These are phyloP conservation scores for Hymenoscyphus infarciens DNA, from an alignment of 2,329 filamentous ascomycete species.

Conservation along the genomic window DNA sequence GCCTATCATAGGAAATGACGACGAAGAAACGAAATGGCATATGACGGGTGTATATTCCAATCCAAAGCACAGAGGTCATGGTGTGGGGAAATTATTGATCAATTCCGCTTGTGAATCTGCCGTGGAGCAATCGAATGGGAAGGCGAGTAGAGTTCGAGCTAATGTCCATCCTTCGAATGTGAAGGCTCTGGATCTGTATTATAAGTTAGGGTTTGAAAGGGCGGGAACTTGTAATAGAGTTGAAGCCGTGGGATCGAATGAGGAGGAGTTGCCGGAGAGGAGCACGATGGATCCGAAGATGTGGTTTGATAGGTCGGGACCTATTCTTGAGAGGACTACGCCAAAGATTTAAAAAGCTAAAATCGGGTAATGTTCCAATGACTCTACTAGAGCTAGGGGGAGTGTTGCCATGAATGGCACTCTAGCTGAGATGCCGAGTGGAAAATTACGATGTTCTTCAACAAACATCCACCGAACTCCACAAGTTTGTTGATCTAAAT, in stretches of 20 bases:
- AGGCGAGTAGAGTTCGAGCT: slow-evolving; percentile 28
- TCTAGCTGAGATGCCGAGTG: too few species aligned
- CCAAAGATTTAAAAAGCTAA: not conserved
- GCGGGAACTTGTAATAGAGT: not conserved
- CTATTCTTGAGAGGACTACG: not conserved
- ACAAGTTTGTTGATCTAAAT: too few species aligned
- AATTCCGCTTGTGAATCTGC: slow-evolving; percentile 23
- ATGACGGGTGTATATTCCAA: slow-evolving; percentile 27
- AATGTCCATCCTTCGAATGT: slow-evolving; percentile 34
- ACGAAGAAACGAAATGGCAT: slow-evolving; percentile 32
- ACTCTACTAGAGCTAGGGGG: too few species aligned
- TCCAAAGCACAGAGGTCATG: slow-evolving; percentile 24
- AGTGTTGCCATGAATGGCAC: too few species aligned
- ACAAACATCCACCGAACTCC: too few species aligned
- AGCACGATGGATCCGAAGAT: not conserved
- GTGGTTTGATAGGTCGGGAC: not conserved
- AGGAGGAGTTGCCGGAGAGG: not conserved
- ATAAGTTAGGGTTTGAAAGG: slow-evolving; percentile 30
- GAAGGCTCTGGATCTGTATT: slow-evolving; percentile 30
- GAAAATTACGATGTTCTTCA: too few species aligned
- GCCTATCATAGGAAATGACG: slow-evolving; percentile 21
- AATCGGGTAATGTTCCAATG: too few species aligned
- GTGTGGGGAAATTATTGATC: slow-evolving; percentile 27
- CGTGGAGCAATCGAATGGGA: slow-evolving; percentile 12
- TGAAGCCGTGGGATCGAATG: not conserved